Base-by-base conservation (phyloP, 768 basidiomycete genomes). In the Cystofilobasidium ferigula region DNA sequence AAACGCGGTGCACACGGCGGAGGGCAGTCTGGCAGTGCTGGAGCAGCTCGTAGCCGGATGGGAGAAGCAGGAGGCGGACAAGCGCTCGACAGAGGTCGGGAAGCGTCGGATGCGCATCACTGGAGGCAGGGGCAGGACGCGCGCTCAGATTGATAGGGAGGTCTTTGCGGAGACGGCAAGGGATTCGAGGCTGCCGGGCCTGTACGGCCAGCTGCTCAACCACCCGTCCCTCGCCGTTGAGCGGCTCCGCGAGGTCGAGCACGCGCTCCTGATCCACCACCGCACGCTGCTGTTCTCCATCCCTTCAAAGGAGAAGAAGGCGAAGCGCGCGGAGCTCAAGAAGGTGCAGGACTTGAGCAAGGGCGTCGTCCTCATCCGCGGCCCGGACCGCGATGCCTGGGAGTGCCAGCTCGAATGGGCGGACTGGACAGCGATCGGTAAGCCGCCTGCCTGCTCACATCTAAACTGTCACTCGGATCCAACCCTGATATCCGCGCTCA, bases 301-400 rank as follows among this genome's bases (percentile, higher is more conserved):
- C 30, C 69, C 68, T 0, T 47, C 40, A 1, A 61, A 69, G 58
- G 61, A 53, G n/a, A 65, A 54, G 35, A 30, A 57, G 24, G 70
- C 56, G 35, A 79, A 78, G 68, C 70, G 71, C 12, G 63, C 69
- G 2, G 72, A 86, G 12, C 77, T 83, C n/a, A 72, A 74, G 12
- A 85, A 89, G 70, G 78, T 95, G 14, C 83, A 89, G 47, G 82
- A 83, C 22, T 77, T 95, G 36, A 81, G 88, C 1, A 78, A 82
- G 20, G 92, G 91, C 2, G 82, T 84, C 35, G 81, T 95, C 3
- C 76, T 94, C 8, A 78, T 99, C 24, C 79, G 80, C 20, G 81
- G 92, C 12, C 82, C 84, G 0, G 86, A 95, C 71, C 86, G 89
- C 71, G 73, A 85, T 30, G 90, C 88, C 0, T 99, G 95, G 94